A percentile compares a stretch with the other conserved stretches of the same genome.
These are phyloP conservation scores for Plantago lanceolata DNA, from an alignment of 305 asterid species.

Conservation along the genomic window DNA sequence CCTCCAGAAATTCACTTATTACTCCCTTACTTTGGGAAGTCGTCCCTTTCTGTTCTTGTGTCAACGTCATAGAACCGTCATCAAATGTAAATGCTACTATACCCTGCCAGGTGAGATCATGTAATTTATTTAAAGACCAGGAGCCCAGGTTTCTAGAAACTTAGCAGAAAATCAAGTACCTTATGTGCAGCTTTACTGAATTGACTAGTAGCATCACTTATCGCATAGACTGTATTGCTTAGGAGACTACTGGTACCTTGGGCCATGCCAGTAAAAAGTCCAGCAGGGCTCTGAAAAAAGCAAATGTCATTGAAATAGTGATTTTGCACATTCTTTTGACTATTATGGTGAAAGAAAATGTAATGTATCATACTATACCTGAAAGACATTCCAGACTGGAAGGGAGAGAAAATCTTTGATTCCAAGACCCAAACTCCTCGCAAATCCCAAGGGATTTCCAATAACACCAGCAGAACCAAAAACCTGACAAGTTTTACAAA, in stretches of 20 bases:
- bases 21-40: constrained; percentile 87
- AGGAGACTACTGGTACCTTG: constrained; percentile 94
- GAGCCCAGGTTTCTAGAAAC: constrained; percentile 23
- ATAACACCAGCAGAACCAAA: constrained; percentile 98
- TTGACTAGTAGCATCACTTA: constrained; percentile 97
- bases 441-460: constrained; percentile 96
- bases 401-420: constrained; percentile 89
- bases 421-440: constrained; percentile 89
- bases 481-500: constrained; percentile 41
- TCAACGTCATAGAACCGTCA: constrained; percentile 56
- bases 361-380: constrained; percentile 38
- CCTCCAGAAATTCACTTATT: constrained; percentile 91
- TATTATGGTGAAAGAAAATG: not conserved
- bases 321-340: not conserved
- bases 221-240: constrained; percentile 87
- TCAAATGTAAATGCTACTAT: constrained; percentile 92
- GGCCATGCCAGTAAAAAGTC: constrained; percentile 91
- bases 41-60: constrained; percentile 67
- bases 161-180: constrained; percentile 44
- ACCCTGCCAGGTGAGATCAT: constrained; percentile 57
- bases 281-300: constrained; percentile 83
- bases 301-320: constrained; percentile 19
- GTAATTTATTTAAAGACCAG: constrained; percentile 14
- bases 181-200: constrained; percentile 95
- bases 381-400: constrained; percentile 78